phyloP scores from a whole-genome alignment of 192 early-diverging fungal genomes.

The Linnemannia exigua region DNA sequence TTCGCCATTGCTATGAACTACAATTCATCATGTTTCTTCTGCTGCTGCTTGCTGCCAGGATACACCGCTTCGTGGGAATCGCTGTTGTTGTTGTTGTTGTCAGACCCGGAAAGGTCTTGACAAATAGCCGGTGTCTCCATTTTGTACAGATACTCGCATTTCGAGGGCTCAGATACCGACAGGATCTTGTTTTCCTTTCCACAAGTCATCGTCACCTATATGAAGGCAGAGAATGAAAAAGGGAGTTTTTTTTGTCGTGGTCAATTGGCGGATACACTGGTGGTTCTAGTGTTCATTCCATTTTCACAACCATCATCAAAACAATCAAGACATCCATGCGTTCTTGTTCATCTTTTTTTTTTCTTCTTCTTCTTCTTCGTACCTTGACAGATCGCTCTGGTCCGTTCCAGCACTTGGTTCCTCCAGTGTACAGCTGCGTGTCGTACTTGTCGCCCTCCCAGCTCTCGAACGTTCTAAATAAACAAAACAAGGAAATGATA shows the following conservation, averaged over 20 bases:
- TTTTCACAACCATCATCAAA: no score
- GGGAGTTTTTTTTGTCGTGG: no score
- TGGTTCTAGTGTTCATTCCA: no score
- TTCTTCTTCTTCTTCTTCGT: neutral
- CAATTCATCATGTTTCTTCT: neutral
- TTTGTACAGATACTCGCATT: constrained; percentile 91
- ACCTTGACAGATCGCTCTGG: constrained; percentile 87
- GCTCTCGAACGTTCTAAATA: constrained; percentile 59
- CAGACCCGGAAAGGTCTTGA: neutral
- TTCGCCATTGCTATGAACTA: neutral
- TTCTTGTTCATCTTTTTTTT: no score
- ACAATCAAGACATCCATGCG: no score
- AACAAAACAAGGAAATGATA: constrained; percentile 8
- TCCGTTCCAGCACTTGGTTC: constrained; percentile 96
- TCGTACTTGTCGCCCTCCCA: constrained; percentile 70
- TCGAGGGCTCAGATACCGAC: constrained; percentile 87
- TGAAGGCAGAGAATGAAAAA: no score
- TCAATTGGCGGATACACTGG: no score
- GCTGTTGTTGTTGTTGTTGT: neutral
- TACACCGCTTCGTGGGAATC: neutral
- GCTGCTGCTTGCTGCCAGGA: neutral
- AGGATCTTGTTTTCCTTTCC: constrained; percentile 77
- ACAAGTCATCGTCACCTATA: constrained; percentile 66
- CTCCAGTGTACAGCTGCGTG: constrained; percentile 79
- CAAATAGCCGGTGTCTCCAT: constrained; percentile 91